Conservation (phyloP, 352 stramenopile species). For the Chrysophaeum taylorii region DNA sequence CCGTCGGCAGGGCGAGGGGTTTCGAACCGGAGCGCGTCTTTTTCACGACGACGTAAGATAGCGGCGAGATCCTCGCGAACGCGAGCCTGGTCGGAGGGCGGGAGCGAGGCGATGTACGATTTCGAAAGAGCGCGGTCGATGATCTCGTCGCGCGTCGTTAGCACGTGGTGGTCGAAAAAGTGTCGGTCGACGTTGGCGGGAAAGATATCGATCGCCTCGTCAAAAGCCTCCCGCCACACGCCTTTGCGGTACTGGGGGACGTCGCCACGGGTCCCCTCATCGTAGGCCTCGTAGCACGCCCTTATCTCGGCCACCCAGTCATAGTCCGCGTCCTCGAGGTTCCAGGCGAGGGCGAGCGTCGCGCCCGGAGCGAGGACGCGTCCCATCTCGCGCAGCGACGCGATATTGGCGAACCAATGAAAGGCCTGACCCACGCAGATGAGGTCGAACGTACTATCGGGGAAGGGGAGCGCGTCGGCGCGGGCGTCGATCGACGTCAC, state of each 20-base stretch:
- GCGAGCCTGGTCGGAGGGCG: neutral
- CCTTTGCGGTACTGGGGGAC: constrained; percentile 10
- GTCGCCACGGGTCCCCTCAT: neutral
- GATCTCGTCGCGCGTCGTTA: neutral
- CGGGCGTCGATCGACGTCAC: neutral
- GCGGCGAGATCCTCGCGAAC: neutral
- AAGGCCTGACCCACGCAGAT: neutral
- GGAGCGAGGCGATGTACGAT: neutral
- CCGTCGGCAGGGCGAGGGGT: neutral
- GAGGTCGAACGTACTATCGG: neutral
- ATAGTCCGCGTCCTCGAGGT: neutral
- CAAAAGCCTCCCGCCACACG: neutral
- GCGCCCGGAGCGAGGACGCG: neutral
- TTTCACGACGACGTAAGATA: neutral
- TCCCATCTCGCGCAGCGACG: neutral
- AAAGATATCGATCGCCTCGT: neutral
- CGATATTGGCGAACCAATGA: neutral
- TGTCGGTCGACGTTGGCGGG: neutral
- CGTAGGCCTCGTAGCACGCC: neutral
- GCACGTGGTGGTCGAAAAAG: neutral
- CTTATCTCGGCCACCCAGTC: neutral
- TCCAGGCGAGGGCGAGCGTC: neutral
- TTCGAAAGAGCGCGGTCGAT: neutral
- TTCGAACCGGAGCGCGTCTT: neutral
- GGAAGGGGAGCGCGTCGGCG: neutral